Conservation (phyloP, 106 monocot species). For the Phalaenopsis equestris region DNA sequence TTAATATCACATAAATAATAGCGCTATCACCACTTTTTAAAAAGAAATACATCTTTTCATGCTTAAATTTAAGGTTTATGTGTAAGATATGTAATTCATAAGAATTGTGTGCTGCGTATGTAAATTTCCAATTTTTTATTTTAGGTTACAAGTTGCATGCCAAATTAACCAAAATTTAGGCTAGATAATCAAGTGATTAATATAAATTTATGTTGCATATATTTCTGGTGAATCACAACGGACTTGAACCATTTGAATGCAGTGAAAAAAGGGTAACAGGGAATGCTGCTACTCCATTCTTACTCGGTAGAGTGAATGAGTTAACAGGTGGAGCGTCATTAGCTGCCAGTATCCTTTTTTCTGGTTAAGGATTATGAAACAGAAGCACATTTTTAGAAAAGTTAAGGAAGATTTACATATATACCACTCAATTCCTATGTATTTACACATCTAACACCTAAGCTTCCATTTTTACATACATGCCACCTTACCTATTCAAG, state of each 20-base stretch:
- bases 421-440: too few species aligned
- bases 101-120: neutral
- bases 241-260: conserved; percentile 9
- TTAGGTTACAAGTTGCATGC: neutral
- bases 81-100: neutral
- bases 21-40: neutral
- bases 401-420: too few species aligned
- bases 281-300: conserved; percentile 75
- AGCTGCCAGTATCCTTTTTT: conserved; percentile 82
- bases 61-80: neutral
- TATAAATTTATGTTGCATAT: neutral
- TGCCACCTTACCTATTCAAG: too few species aligned
- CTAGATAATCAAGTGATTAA: neutral
- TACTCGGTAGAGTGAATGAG: conserved; percentile 85
- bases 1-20: too few species aligned
- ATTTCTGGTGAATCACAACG: neutral
- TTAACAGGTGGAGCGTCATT: conserved; percentile 86
- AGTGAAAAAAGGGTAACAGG: conserved; percentile 65
- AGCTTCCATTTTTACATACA: too few species aligned
- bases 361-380: neutral
- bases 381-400: neutral
- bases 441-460: too few species aligned
- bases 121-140: neutral
- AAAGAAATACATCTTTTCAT: neutral
- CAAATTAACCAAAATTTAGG: neutral